Percentiles rank a stretch among this genome's conserved stretches.
Evolutionary conservation across 2,329 filamentous ascomycete species (phyloP).

Genomic region (Trichoderma sp.): DNA sequence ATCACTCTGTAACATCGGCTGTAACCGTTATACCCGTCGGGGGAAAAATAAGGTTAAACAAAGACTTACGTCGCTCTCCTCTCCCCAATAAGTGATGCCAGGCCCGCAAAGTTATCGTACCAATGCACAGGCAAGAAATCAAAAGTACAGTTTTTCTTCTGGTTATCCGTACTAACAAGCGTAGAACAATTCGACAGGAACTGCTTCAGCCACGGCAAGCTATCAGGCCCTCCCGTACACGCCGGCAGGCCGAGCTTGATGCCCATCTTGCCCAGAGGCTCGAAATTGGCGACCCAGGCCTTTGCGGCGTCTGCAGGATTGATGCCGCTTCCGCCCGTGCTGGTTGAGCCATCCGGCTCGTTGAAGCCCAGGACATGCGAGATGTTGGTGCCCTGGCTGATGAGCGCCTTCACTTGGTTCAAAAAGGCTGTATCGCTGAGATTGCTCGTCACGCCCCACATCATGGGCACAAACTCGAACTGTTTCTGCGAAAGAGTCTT

Average conservation of each 20-base stretch:
- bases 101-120: slow-evolving; percentile 70
- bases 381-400: slow-evolving; percentile 60
- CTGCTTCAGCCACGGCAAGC: slow-evolving; percentile 68
- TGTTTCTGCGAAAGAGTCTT: slow-evolving; percentile 52
- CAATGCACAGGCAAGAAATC: slow-evolving; percentile 69
- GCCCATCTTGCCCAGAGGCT: slow-evolving; percentile 67
- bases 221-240: slow-evolving; percentile 63
- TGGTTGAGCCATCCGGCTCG: slow-evolving; percentile 67
- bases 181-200: slow-evolving; percentile 68
- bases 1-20: neutral
- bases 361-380: slow-evolving; percentile 76
- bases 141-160: slow-evolving; percentile 59
- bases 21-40: neutral
- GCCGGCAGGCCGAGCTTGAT: slow-evolving; percentile 72
- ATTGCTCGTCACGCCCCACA: slow-evolving; percentile 65
- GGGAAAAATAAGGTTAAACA: neutral
- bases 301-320: slow-evolving; percentile 63
- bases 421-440: slow-evolving; percentile 63
- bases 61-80: slow-evolving; percentile 41
- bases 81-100: slow-evolving; percentile 68
- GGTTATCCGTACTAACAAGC: slow-evolving; percentile 52
- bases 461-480: slow-evolving; percentile 80
- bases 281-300: slow-evolving; percentile 72
- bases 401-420: slow-evolving; percentile 58
- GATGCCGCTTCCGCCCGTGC: slow-evolving; percentile 66